Percentiles rank a stretch among this genome's conserved stretches.
Evolutionary conservation across 148 eudicot species (phyloP).

Genomic region (Amaranthus palmeri): DNA sequence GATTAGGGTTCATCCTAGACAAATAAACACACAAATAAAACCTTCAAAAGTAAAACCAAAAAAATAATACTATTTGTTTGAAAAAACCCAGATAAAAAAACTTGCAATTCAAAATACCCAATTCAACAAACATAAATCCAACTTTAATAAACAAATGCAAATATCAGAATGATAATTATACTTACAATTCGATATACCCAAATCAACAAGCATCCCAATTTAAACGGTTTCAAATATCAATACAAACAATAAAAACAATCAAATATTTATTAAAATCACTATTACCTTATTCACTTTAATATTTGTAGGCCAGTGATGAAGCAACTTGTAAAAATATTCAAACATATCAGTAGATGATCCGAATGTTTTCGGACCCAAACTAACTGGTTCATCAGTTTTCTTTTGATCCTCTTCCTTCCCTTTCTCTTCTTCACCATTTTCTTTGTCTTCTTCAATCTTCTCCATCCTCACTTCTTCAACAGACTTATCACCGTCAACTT

Average conservation of each 20-base stretch:
- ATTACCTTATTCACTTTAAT: slow-evolving; percentile 63
- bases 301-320: slow-evolving; percentile 69
- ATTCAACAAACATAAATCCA: too few species aligned
- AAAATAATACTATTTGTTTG: too few species aligned
- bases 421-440: slow-evolving; percentile 4
- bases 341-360: slow-evolving; percentile 58
- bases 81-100: too few species aligned
- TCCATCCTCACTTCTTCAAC: slow-evolving; percentile 59
- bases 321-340: slow-evolving; percentile 63
- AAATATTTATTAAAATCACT: neutral
- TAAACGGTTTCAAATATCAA: too few species aligned
- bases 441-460: slow-evolving; percentile 19
- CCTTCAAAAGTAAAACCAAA: too few species aligned
- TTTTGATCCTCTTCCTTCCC: slow-evolving; percentile 11
- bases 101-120: too few species aligned
- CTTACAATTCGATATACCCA: too few species aligned
- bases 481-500: slow-evolving; percentile 42
- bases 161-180: too few species aligned
- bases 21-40: too few species aligned
- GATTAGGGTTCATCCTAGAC: too few species aligned
- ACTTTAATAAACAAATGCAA: too few species aligned
- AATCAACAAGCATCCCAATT: too few species aligned
- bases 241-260: neutral
- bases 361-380: slow-evolving; percentile 59
- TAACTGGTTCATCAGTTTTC: slow-evolving; percentile 33